Evolutionary conservation across 1,139 yeast genomes (phyloP).

Genomic region (Torulaspora pretoriensis): DNA sequence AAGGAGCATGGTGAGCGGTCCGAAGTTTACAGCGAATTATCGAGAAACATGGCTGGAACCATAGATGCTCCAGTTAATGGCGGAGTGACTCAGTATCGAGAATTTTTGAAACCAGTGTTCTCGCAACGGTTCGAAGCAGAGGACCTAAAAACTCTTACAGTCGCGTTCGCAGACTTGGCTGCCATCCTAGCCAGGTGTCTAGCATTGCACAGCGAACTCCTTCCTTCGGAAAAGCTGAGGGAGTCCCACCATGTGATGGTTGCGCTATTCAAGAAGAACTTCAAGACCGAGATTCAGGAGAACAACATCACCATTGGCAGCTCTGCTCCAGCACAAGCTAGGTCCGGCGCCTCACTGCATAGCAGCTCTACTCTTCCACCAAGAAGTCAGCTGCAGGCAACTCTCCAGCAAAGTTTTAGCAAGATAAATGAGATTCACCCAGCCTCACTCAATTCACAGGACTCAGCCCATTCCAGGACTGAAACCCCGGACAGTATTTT

Average conservation of each 20-base stretch:
- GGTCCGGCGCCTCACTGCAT: constrained; percentile 14
- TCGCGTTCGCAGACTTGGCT: constrained; percentile 69
- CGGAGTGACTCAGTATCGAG: constrained; percentile 80
- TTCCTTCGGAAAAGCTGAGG: constrained; percentile 50
- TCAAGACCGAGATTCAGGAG: constrained; percentile 55
- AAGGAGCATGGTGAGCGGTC: constrained; percentile 51
- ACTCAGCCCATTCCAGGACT: constrained; percentile 14
- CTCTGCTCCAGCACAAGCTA: constrained; percentile 27
- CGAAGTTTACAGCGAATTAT: constrained; percentile 59
- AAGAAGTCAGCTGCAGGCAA: constrained; percentile 28
- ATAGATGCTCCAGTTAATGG: constrained; percentile 93
- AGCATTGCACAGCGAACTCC: constrained; percentile 61
- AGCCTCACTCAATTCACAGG: constrained; percentile 9
- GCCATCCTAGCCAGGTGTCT: constrained; percentile 63
- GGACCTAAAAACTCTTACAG: constrained; percentile 49
- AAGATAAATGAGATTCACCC: constrained; percentile 3
- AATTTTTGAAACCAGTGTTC: constrained; percentile 46
- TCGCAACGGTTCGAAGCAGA: constrained; percentile 44
- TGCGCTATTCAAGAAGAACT: constrained; percentile 62
- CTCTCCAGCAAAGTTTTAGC: constrained; percentile 4
- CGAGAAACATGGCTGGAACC: constrained; percentile 79
- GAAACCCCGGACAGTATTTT: constrained; percentile 5
- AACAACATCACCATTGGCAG: constrained; percentile 27
- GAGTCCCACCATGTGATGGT: constrained; percentile 65
- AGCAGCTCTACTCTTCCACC: constrained; percentile 5